These are phyloP conservation scores for Rhynchospora tenuis DNA, from an alignment of 176 grass and related monocot species.

Conservation along the genomic window DNA sequence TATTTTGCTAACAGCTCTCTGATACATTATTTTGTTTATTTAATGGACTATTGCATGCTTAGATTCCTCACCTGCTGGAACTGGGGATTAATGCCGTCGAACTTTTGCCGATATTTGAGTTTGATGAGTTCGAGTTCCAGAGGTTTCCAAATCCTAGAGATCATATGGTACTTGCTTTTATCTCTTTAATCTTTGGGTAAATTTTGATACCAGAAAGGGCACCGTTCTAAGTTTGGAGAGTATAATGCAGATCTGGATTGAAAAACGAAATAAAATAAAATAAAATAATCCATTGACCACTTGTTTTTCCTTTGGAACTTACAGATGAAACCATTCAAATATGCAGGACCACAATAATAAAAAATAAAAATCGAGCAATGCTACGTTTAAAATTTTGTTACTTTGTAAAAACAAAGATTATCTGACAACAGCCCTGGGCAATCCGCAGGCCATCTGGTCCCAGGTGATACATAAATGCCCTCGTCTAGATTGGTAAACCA, in stretches of 20 bases:
- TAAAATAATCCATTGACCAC: neutral
- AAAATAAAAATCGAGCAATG: neutral
- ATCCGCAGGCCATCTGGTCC: neutral
- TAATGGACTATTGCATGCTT: constrained; percentile 25
- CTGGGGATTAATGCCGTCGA: constrained; percentile 96
- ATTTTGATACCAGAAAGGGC: neutral
- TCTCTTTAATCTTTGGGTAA: neutral
- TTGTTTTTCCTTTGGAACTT: neutral
- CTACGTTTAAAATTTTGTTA: neutral
- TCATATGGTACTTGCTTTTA: constrained; percentile 62
- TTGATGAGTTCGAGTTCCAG: constrained; percentile 92
- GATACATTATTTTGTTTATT: neutral
- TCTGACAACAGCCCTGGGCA: neutral
- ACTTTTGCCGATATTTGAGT: constrained; percentile 92
- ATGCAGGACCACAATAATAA: neutral
- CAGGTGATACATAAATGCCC: neutral
- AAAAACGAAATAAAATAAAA: neutral
- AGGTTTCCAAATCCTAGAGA: constrained; percentile 82
- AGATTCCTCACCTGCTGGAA: constrained; percentile 96
- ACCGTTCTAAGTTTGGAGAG: neutral
- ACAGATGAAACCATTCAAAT: neutral
- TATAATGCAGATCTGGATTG: neutral
- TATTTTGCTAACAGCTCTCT: neutral
- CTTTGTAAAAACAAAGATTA: neutral
- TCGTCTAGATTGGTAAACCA: too few relatives aligned